A percentile compares a stretch with the other conserved stretches of the same genome.
Conservation (phyloP, 139 green algal genomes). For the Pseudopediastrum boryanum region DNA sequence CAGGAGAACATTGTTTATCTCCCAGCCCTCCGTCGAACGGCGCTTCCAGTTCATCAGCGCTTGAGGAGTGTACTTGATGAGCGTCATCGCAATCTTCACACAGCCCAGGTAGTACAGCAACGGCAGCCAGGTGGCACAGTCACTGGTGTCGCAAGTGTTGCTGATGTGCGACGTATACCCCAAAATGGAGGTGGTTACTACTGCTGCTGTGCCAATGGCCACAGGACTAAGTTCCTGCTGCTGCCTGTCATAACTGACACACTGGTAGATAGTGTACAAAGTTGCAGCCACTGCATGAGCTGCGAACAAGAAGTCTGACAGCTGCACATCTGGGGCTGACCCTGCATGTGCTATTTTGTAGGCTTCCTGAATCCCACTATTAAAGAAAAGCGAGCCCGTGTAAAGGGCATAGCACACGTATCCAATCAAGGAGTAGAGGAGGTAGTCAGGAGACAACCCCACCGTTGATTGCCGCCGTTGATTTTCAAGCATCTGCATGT, state of each 20-base stretch:
- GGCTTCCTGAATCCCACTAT: slow-evolving; percentile 36
- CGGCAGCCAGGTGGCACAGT: slow-evolving; percentile 35
- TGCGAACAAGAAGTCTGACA: slow-evolving; percentile 70
- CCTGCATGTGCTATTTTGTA: slow-evolving; percentile 56
- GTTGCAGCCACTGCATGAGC: slow-evolving; percentile 47
- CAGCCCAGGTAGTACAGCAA: slow-evolving; percentile 25
- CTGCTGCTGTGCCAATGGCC: slow-evolving; percentile 7
- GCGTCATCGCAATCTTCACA: slow-evolving; percentile 46
- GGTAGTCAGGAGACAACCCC: slow-evolving; percentile 67
- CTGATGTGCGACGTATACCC: slow-evolving; percentile 7
- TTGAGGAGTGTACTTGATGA: slow-evolving; percentile 70
- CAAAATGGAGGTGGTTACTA: not conserved
- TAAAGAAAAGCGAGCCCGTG: slow-evolving; percentile 64
- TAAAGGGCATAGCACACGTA: slow-evolving; percentile 68
- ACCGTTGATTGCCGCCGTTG: slow-evolving; percentile 50
- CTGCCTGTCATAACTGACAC: slow-evolving; percentile 6
- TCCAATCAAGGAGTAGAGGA: slow-evolving; percentile 50
- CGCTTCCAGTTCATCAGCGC: slow-evolving; percentile 52
- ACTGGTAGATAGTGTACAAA: slow-evolving; percentile 31
- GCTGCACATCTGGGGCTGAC: slow-evolving; percentile 41
- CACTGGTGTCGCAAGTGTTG: slow-evolving; percentile 11
- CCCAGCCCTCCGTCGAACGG: slow-evolving; percentile 61
- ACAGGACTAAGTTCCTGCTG: too few species aligned
- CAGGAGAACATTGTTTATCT: slow-evolving; percentile 62
- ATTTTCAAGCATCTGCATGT: slow-evolving; percentile 67